phyloP scores from a whole-genome alignment of 371 early-diverging fungal species.

The Zancudomyces culisetae region DNA sequence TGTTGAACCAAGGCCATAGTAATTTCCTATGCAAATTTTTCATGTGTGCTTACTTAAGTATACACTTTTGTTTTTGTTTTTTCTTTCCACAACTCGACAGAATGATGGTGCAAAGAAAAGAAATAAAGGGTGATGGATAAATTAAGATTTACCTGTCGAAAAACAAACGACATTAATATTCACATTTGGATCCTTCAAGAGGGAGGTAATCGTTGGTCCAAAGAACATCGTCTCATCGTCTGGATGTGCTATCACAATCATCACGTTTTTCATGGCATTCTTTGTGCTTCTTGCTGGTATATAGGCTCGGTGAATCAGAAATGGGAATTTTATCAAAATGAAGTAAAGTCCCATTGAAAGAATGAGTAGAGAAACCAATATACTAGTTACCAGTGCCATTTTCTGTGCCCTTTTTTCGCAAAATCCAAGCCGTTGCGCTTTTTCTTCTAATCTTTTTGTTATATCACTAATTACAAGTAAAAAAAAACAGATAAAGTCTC shows the following conservation, averaged over 20 bases:
- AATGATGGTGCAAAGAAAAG: no score
- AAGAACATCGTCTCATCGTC: slow-evolving; percentile 99
- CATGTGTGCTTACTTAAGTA: no score
- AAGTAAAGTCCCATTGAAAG: slow-evolving; percentile 10
- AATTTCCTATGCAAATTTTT: slow-evolving; percentile 33
- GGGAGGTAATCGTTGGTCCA: slow-evolving; percentile 55
- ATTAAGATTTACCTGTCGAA: slow-evolving; percentile 43
- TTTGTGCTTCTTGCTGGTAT: slow-evolving; percentile 9
- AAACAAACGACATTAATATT: slow-evolving; percentile 60
- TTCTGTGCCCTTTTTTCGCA: no score
- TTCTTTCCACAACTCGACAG: no score
- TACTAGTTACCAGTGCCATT: slow-evolving; percentile 10
- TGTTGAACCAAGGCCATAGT: slow-evolving; percentile 51
- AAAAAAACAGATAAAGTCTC: no score
- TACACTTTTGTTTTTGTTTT: no score
- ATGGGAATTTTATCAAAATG: slow-evolving; percentile 10
- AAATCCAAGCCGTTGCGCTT: no score
- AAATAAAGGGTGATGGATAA: no score
- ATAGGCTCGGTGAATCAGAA: slow-evolving; percentile 8
- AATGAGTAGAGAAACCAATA: slow-evolving; percentile 14
- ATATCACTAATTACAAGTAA: no score
- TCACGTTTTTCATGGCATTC: slow-evolving; percentile 26
- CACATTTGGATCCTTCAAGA: slow-evolving; percentile 24
- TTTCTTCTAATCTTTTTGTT: no score
- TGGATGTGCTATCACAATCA: slow-evolving; percentile 91